These are phyloP conservation scores for Neoascochyta sp. DNA, from an alignment of 2,329 filamentous ascomycete genomes.

Conservation along the genomic window DNA sequence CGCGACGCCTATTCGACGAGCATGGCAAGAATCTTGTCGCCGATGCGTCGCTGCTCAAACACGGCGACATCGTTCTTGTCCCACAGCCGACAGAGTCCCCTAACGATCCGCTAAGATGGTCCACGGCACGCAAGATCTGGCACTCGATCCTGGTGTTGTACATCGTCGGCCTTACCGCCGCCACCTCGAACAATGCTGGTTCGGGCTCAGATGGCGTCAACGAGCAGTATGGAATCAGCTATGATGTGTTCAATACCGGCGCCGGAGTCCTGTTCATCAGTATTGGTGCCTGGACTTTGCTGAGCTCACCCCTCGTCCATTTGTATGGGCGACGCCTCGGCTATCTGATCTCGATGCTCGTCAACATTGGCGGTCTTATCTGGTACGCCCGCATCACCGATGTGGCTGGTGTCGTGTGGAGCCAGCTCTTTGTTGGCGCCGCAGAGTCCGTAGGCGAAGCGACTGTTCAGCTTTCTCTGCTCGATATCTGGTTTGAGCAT, in stretches of 20 bases:
- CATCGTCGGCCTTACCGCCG: conserved; percentile 16
- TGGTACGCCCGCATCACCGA: conserved; percentile 18
- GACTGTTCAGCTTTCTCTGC: conserved; percentile 14
- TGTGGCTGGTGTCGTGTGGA: conserved; percentile 14
- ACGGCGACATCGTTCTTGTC: conserved; percentile 46
- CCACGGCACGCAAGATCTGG: conserved; percentile 42
- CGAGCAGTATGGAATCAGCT: conserved; percentile 16
- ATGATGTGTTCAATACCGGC: conserved; percentile 18
- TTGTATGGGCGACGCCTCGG: conserved; percentile 17
- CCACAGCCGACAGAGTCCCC: conserved; percentile 50
- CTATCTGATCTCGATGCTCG: conserved; percentile 15
- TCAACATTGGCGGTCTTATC: conserved; percentile 17
- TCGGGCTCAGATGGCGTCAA: conserved; percentile 17
- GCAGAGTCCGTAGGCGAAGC: conserved; percentile 17
- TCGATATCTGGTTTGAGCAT: conserved; percentile 19
- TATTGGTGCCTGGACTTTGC: conserved; percentile 17
- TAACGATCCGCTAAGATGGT: conserved; percentile 53
- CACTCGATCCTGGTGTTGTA: conserved; percentile 17
- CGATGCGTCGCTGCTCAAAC: conserved; percentile 15
- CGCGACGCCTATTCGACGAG: conserved; percentile 15
- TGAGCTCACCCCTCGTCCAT: conserved; percentile 17
- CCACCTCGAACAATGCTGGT: conserved; percentile 18
- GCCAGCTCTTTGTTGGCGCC: conserved; percentile 19
- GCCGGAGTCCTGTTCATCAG: conserved; percentile 17
- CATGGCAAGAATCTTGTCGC: conserved; percentile 30